Conservation (phyloP, 2,329 filamentous ascomycete genomes). For the Endocalyx cinctus region DNA sequence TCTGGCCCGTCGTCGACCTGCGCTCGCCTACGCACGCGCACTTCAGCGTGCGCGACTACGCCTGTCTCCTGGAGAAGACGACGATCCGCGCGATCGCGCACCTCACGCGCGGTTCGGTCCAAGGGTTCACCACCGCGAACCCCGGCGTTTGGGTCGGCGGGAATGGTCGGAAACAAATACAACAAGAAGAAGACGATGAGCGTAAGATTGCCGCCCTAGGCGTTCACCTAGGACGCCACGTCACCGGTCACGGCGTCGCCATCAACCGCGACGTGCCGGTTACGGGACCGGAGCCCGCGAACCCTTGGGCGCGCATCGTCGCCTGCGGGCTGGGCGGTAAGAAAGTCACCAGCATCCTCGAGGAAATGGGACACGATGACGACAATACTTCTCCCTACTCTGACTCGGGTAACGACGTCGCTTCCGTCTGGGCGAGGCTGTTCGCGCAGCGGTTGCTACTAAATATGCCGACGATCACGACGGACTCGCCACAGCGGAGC, state of each 20-base stretch:
- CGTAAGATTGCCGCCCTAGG: constrained; percentile 87
- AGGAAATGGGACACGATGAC: constrained; percentile 11
- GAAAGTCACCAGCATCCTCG: constrained; percentile 68
- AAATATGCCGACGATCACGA: too few species aligned
- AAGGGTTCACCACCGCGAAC: constrained; percentile 62
- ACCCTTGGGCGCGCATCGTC: constrained; percentile 69
- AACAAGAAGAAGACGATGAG: constrained; percentile 22
- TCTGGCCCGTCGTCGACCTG: constrained; percentile 90
- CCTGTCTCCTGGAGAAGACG: constrained; percentile 70
- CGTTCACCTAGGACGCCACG: constrained; percentile 80
- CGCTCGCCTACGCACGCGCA: constrained; percentile 49
- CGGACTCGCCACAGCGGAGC: too few species aligned
- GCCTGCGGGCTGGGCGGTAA: constrained; percentile 83
- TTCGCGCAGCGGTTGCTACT: constrained; percentile 9
- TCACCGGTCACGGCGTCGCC: constrained; percentile 80
- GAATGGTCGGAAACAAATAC: not conserved
- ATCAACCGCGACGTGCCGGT: constrained; percentile 67
- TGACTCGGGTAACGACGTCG: constrained; percentile 1
- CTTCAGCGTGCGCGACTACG: constrained; percentile 70
- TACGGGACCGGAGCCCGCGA: constrained; percentile 29
- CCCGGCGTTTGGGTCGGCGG: constrained; percentile 74
- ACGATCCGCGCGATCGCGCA: constrained; percentile 69
- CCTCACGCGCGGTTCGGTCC: constrained; percentile 56
- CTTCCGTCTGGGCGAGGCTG: constrained; percentile 7
- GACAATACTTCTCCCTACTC: not conserved